A percentile compares a stretch with the other conserved stretches of the same genome.
Evolutionary conservation across 768 basidiomycete species (phyloP).

Genomic region (Suillus alpinus): DNA sequence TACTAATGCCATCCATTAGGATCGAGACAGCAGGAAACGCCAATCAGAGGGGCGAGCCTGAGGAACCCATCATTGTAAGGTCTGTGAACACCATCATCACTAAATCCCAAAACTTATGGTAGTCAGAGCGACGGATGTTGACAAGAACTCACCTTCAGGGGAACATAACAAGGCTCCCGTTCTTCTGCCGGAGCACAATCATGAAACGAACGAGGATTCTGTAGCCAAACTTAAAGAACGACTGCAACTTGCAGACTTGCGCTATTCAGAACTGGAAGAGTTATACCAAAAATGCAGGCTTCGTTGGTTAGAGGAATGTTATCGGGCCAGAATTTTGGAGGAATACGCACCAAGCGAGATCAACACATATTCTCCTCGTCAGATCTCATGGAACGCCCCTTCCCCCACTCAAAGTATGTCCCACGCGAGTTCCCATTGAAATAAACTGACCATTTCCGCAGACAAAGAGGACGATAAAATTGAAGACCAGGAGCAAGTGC

Average conservation of each 20-base stretch:
- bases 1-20: not conserved
- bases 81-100: not conserved
- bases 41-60: not conserved
- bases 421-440: too few species aligned
- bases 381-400: too few species aligned
- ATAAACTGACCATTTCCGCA: not conserved
- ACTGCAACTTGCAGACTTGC: not conserved
- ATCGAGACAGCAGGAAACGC: not conserved
- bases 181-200: not conserved
- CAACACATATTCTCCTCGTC: too few species aligned
- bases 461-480: too few species aligned
- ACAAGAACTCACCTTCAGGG: too few species aligned
- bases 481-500: too few species aligned
- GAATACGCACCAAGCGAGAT: not conserved
- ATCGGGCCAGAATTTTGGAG: not conserved
- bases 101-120: not conserved
- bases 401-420: too few species aligned
- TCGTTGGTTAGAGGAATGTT: not conserved
- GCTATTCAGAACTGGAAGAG: not conserved
- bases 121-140: not conserved
- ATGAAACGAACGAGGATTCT: not conserved
- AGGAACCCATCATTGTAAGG: not conserved
- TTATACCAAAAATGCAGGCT: not conserved
- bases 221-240: not conserved
- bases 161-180: not conserved